Conservation (phyloP, 805 yeast genomes). For the Sungouiozyma intestinalis region DNA sequence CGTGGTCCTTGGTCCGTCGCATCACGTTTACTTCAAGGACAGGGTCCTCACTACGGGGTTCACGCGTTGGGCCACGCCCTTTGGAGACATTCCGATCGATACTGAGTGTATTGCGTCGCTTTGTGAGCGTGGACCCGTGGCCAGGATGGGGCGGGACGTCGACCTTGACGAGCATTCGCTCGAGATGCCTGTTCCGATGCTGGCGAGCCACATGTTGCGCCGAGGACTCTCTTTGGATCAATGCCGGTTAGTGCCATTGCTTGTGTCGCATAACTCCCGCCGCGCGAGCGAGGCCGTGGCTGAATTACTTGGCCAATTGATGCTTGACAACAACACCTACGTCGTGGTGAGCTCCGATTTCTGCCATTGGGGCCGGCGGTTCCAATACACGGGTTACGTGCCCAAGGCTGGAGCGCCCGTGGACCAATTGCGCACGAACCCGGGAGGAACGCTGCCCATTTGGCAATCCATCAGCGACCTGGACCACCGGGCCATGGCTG, state of each 20-base stretch:
- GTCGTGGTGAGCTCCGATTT: conserved; percentile 84
- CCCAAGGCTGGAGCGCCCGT: conserved; percentile 17
- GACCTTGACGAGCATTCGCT: conserved; percentile 88
- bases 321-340: conserved; percentile 44
- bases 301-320: conserved; percentile 38
- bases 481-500: conserved; percentile 61
- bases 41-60: conserved; percentile 45
- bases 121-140: conserved; percentile 30
- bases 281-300: conserved; percentile 38
- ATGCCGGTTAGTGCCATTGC: conserved; percentile 61
- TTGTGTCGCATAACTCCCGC: conserved; percentile 56
- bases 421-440: conserved; percentile 60
- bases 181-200: conserved; percentile 82
- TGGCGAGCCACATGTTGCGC: conserved; percentile 40
- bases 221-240: conserved; percentile 26
- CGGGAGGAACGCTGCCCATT: conserved; percentile 62
- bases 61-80: conserved; percentile 62
- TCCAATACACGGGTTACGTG: conserved; percentile 47
- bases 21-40: conserved; percentile 69
- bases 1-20: conserved; percentile 87
- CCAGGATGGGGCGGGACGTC: conserved; percentile 42
- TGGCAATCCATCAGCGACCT: conserved; percentile 62
- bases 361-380: conserved; percentile 85
- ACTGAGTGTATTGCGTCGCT: conserved; percentile 32
- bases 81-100: conserved; percentile 69